Evolutionary conservation across 768 basidiomycete species (phyloP).

Genomic region (Russula olivacea): DNA sequence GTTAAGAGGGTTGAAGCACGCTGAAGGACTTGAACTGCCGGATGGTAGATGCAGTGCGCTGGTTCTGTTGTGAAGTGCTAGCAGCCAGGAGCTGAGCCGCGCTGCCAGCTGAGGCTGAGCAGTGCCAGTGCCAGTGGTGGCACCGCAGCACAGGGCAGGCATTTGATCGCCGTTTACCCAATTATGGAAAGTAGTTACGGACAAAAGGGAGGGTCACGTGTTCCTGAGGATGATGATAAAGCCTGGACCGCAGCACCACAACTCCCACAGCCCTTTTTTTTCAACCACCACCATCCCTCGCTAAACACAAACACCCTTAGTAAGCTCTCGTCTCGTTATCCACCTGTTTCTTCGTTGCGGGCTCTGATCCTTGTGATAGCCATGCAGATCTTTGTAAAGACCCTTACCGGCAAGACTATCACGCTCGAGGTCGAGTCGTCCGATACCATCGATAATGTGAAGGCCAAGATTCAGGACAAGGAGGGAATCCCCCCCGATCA

Average conservation of each 20-base stretch:
- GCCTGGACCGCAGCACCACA: neutral
- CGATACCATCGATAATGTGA: constrained; percentile 35
- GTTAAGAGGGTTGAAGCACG: neutral
- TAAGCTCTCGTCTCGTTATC: neutral
- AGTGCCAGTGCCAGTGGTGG: no score
- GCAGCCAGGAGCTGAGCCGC: no score
- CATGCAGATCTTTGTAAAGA: constrained; percentile 36
- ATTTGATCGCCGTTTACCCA: neutral
- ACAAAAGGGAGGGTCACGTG: constrained; percentile 8
- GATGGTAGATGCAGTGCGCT: neutral
- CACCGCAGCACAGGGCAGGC: no score
- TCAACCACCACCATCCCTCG: constrained; percentile 18
- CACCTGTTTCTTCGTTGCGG: neutral
- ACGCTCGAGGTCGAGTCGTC: constrained; percentile 36
- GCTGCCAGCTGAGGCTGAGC: no score
- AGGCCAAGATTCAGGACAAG: constrained; percentile 36
- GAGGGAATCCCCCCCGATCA: constrained; percentile 35
- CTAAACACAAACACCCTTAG: neutral
- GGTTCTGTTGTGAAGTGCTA: neutral
- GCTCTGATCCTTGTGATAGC: neutral
- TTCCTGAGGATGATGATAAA: constrained; percentile 7
- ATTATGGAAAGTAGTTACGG: neutral
- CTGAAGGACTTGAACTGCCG: neutral
- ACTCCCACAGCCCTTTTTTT: neutral
- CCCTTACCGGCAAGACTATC: constrained; percentile 35